phyloP scores from a whole-genome alignment of 345 rosid genomes.

The Euclidium syriacum region DNA sequence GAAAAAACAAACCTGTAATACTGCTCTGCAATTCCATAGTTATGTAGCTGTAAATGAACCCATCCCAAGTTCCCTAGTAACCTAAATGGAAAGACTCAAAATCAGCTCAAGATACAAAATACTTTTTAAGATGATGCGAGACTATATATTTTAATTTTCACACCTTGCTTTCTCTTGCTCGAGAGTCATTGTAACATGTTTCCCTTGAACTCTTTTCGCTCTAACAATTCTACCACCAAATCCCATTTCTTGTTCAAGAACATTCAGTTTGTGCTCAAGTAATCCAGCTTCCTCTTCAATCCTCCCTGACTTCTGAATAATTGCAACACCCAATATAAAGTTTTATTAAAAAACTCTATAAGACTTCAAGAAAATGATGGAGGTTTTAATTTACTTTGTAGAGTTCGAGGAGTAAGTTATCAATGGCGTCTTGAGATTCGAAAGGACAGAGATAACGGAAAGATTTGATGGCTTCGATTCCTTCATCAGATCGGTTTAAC shows the following conservation, averaged over 20 bases:
- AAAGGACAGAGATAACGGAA: slow-evolving; percentile 66
- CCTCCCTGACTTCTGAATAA: slow-evolving; percentile 71
- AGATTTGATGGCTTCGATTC: slow-evolving; percentile 71
- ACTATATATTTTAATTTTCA: not conserved
- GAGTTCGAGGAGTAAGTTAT: slow-evolving; percentile 70
- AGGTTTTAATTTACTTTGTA: slow-evolving; percentile 41
- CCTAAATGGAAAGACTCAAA: slow-evolving; percentile 24
- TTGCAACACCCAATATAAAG: not conserved
- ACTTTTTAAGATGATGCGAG: not conserved
- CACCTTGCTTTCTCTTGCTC: slow-evolving; percentile 79
- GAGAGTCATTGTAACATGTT: slow-evolving; percentile 51
- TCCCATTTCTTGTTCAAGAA: slow-evolving; percentile 48
- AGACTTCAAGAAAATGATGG: not conserved
- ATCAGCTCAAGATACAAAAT: not conserved
- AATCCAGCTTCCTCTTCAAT: slow-evolving; percentile 71
- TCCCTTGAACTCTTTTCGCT: slow-evolving; percentile 69
- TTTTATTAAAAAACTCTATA: not conserved
- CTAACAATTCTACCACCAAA: slow-evolving; percentile 52
- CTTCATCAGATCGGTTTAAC: slow-evolving; percentile 62
- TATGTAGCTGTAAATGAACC: slow-evolving; percentile 71
- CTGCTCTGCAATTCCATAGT: slow-evolving; percentile 72
- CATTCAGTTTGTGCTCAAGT: slow-evolving; percentile 58
- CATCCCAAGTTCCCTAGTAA: slow-evolving; percentile 81
- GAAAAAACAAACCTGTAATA: slow-evolving; percentile 47
- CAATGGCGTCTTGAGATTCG: slow-evolving; percentile 69